These are phyloP conservation scores for Exophiala calicioides DNA, from an alignment of 2,329 filamentous ascomycete genomes.

Conservation along the genomic window DNA sequence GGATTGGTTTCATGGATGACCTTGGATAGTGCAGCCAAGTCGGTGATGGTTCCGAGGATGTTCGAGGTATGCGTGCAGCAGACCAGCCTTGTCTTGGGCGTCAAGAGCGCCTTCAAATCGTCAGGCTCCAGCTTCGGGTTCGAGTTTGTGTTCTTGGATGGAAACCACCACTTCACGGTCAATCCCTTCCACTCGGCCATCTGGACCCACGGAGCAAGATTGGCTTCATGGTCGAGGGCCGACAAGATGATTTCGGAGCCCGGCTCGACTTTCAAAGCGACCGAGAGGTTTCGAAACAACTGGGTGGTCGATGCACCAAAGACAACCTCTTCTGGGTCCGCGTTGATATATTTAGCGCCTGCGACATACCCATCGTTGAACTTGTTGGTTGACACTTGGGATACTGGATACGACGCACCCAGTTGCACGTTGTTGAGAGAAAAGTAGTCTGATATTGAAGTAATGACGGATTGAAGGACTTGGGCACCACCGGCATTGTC, in stretches of 20 bases:
- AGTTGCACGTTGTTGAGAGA: constrained; percentile 72
- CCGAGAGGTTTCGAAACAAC: constrained; percentile 70
- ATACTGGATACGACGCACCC: constrained; percentile 67
- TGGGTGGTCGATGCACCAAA: constrained; percentile 75
- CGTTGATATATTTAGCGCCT: constrained; percentile 71
- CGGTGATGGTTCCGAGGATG: constrained; percentile 69
- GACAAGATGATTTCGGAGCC: constrained; percentile 71
- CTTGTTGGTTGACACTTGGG: constrained; percentile 59
- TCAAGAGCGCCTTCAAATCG: constrained; percentile 61
- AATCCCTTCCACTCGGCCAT: constrained; percentile 64
- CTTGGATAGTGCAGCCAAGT: constrained; percentile 39
- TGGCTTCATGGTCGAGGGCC: constrained; percentile 74
- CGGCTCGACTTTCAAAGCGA: constrained; percentile 53
- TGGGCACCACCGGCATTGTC: constrained; percentile 81
- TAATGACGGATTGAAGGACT: constrained; percentile 64
- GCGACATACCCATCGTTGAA: constrained; percentile 64
- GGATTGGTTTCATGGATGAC: constrained; percentile 46
- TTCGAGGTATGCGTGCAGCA: constrained; percentile 72
- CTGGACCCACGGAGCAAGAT: constrained; percentile 71
- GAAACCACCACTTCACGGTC: constrained; percentile 70
- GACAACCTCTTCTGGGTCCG: constrained; percentile 66
- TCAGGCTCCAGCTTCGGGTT: constrained; percentile 61
- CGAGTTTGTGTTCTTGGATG: constrained; percentile 54
- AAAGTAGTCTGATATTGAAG: constrained; percentile 67
- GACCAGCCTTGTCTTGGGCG: constrained; percentile 66